Base-by-base conservation (phyloP, 2,329 filamentous ascomycete genomes). In the Fusarium bulbicola region DNA sequence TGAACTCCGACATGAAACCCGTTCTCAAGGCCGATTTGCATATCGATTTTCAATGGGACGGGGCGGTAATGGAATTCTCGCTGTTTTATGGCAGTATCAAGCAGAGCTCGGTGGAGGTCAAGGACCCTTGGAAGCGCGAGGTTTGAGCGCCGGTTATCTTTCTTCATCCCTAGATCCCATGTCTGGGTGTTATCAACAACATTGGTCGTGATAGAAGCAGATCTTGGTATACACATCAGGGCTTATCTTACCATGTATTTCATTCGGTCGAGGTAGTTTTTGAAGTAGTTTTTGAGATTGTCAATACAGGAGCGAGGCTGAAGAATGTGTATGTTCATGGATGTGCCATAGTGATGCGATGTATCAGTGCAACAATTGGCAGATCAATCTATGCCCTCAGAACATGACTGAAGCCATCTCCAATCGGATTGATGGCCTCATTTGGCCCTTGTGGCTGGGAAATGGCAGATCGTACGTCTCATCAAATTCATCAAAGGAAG, bases 1-100 rank as follows among this genome's bases (percentile, higher is more conserved):
- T 30, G 2, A 18, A 12, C 2, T 2, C 16, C 14, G 24, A n/a
- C 10, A 30, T 37, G 20, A 30, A 20, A 2, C 1, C 16, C 5
- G n/a, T 1, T 5, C 24, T 26, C 7, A 20, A 3, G 20, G 40
- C 16, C 32, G 32, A 14, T 14, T 34, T 34, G 32, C 32, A 57
- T 11, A 62, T 62, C 12, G 40, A 39, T 1, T 57, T 58, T 5
- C 18, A 5, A 7, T 45, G 59, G 59, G 59, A 62, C 7, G 13
- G 50, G 13, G 30, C 10, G 0, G 10, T 1, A 10, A 62, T 62
- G 50, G 32, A 10, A 3, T 57, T 62, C 28, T 45, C 13, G 9
- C 16, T 62, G 32, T 5, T 46, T 12, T 62, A 26, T 13, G 26
- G 6, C 1, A 11, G 21, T 4, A 3, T 39, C 5, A 1, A 26